Conservation (phyloP, 352 stramenopile genomes). For the Poterioochromonas sp. region DNA sequence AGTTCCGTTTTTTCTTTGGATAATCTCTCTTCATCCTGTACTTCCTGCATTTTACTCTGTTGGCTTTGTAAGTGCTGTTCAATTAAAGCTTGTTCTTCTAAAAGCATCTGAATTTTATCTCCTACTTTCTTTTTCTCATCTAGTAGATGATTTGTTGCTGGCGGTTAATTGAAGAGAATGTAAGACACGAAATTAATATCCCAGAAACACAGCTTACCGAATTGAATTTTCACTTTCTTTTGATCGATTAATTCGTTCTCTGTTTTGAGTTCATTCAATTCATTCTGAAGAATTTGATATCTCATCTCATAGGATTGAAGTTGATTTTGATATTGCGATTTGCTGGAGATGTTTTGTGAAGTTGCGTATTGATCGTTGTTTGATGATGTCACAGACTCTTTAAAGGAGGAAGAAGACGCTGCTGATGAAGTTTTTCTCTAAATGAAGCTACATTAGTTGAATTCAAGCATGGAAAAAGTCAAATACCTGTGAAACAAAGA, state of each 20-base stretch:
- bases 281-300: slow-evolving; percentile 1
- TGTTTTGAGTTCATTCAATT: background rate
- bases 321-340: background rate
- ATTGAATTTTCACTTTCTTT: background rate
- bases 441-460: background rate
- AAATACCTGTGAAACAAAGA: background rate
- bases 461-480: background rate
- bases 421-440: background rate
- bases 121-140: background rate
- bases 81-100: slow-evolving; percentile 6
- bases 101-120: background rate
- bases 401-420: background rate
- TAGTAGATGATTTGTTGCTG: background rate
- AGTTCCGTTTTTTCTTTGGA: background rate
- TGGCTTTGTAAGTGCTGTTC: background rate
- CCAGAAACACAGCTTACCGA: too few species aligned
- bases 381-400: background rate
- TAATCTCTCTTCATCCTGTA: background rate
- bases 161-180: background rate
- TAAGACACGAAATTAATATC: background rate
- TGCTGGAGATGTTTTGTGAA: too few species aligned
- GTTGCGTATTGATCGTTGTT: background rate
- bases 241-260: background rate
- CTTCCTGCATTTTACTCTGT: background rate
- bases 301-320: slow-evolving; percentile 9